Percentiles rank a stretch among this genome's conserved stretches.
phyloP scores from a whole-genome alignment of 306 rosid species.

The Trichosanthes truncata region DNA sequence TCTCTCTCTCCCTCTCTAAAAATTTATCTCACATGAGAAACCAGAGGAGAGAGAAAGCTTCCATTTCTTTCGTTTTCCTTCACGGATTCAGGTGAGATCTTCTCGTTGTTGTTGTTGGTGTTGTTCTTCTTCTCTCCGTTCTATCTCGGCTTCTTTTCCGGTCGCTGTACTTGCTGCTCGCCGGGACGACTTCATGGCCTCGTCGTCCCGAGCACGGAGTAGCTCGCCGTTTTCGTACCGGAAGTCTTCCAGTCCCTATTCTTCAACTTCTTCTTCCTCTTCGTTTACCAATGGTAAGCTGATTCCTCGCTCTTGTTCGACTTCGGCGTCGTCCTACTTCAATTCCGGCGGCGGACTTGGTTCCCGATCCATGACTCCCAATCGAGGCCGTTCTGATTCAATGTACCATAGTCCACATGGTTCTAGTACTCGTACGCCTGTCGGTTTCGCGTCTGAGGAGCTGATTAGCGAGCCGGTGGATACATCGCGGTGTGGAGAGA shows the following conservation, averaged over 20 bases:
- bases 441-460: slow-evolving; percentile 65
- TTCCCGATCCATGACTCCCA: slow-evolving; percentile 87
- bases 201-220: slow-evolving; percentile 91
- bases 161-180: slow-evolving; percentile 13
- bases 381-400: slow-evolving; percentile 67
- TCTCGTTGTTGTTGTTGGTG: slow-evolving; percentile 38
- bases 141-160: neutral
- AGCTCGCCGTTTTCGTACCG: slow-evolving; percentile 94
- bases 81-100: slow-evolving; percentile 57
- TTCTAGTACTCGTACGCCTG: slow-evolving; percentile 42
- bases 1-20: neutral
- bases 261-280: slow-evolving; percentile 87
- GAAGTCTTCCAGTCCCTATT: slow-evolving; percentile 77
- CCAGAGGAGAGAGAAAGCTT: slow-evolving; percentile 18
- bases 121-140: slow-evolving; percentile 23
- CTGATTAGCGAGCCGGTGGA: slow-evolving; percentile 49
- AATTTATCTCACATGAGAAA: slow-evolving; percentile 1
- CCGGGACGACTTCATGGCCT: slow-evolving; percentile 64
- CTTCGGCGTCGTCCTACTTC: slow-evolving; percentile 69
- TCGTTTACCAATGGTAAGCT: slow-evolving; percentile 61
- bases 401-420: slow-evolving; percentile 33
- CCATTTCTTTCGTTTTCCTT: slow-evolving; percentile 39
- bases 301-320: slow-evolving; percentile 83
- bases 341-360: slow-evolving; percentile 54
- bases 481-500: slow-evolving; percentile 61